These are phyloP conservation scores for Pseudoperonospora humuli DNA, from an alignment of 352 stramenopile genomes.

Conservation along the genomic window DNA sequence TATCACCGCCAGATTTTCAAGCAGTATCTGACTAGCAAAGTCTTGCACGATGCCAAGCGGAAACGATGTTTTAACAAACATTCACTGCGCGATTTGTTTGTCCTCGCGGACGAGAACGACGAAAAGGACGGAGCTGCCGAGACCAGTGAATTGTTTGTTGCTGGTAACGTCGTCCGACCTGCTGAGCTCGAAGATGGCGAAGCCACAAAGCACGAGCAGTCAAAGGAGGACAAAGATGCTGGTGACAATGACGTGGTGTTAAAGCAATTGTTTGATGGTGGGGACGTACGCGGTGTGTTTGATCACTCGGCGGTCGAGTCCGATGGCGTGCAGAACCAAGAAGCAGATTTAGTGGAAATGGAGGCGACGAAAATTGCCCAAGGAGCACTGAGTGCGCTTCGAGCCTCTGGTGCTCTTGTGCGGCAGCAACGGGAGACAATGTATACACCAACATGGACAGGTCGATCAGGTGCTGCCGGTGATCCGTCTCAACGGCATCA, in stretches of 20 bases:
- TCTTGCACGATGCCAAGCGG: constrained; percentile 95
- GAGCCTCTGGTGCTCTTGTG: constrained; percentile 69
- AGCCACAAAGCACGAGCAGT: constrained; percentile 10
- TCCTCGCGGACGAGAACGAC: constrained; percentile 59
- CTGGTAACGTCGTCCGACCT: constrained; percentile 74
- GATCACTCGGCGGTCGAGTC: constrained; percentile 91
- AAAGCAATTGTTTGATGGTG: constrained; percentile 86
- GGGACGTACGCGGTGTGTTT: constrained; percentile 91
- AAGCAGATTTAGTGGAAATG: constrained; percentile 88
- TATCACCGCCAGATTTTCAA: constrained; percentile 99
- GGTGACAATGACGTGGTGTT: constrained; percentile 85
- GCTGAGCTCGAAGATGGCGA: constrained; percentile 29
- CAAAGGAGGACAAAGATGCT: constrained; percentile 5
- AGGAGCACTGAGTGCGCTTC: constrained; percentile 73
- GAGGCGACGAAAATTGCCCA: constrained; percentile 86
- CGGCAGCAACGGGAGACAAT: constrained; percentile 50
- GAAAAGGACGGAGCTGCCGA: constrained; percentile 74
- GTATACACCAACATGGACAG: constrained; percentile 77
- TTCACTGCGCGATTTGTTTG: constrained; percentile 94
- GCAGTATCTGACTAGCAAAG: constrained; percentile 95
- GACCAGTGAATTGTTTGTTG: constrained; percentile 89
- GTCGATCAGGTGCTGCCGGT: constrained; percentile 55
- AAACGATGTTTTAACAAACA: constrained; percentile 95
- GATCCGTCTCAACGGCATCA: constrained; percentile 46
- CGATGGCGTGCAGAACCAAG: constrained; percentile 80